Conservation (phyloP, 73 alveolate genomes). For the Stentor coeruleus region DNA sequence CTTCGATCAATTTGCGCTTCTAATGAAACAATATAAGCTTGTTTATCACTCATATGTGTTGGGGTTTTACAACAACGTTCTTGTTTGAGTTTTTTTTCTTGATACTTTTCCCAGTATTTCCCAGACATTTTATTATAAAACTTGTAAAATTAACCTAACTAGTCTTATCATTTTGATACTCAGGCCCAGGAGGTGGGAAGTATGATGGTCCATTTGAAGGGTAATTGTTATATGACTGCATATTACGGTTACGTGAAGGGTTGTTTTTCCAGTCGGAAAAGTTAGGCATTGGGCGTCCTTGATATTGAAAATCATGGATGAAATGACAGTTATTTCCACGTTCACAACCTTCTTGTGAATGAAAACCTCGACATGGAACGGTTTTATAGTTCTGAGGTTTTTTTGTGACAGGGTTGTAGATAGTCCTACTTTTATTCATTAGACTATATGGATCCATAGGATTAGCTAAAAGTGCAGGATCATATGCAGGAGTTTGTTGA, state of each 20-base stretch:
- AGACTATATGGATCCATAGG: too few species aligned
- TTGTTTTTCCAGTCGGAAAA: background rate
- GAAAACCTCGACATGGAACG: background rate
- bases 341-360: background rate
- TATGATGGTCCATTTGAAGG: too few species aligned
- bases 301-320: background rate
- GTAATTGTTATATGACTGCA: too few species aligned
- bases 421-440: too few species aligned
- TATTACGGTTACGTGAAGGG: too few species aligned
- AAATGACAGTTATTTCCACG: background rate
- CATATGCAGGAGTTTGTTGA: too few species aligned
- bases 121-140: too few species aligned
- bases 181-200: too few species aligned
- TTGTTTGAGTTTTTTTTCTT: background rate
- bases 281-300: background rate
- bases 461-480: too few species aligned
- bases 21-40: background rate
- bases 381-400: slow-evolving; percentile 1
- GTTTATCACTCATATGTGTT: background rate
- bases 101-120: slow-evolving; percentile 3
- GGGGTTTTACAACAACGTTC: background rate
- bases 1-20: background rate
- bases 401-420: background rate
- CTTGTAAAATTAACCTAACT: too few species aligned
- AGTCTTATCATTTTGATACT: too few species aligned